Conservation (phyloP, 1,284 basidiomycete species). For the Boletellus sp. region DNA sequence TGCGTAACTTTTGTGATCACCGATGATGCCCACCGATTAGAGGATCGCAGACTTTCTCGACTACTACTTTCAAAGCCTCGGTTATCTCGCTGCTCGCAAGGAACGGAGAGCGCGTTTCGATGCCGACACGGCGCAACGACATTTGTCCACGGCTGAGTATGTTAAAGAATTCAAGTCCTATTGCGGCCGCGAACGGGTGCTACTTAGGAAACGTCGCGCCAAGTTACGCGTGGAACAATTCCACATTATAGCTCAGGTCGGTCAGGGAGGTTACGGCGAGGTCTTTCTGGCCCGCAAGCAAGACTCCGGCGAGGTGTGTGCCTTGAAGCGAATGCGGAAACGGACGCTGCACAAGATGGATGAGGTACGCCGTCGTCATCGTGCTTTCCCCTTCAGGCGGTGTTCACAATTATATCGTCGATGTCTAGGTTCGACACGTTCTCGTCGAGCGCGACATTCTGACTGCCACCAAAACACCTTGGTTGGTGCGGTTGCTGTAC, state of each 20-base stretch:
- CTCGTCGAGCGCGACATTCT: constrained; percentile 96
- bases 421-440: constrained; percentile 78
- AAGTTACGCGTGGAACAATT: constrained; percentile 89
- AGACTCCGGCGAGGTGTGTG: constrained; percentile 91
- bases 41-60: constrained; percentile 77
- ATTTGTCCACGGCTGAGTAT: constrained; percentile 62
- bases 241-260: constrained; percentile 94
- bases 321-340: constrained; percentile 95
- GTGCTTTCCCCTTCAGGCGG: background rate
- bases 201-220: constrained; percentile 82
- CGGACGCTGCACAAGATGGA: constrained; percentile 94
- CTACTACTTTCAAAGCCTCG: constrained; percentile 90
- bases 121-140: constrained; percentile 71
- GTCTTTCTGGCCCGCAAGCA: constrained; percentile 90
- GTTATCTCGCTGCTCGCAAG: constrained; percentile 82
- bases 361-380: constrained; percentile 53
- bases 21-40: constrained; percentile 14
- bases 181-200: constrained; percentile 85
- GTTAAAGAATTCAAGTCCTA: constrained; percentile 86
- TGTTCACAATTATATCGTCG: constrained; percentile 5
- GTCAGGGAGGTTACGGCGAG: constrained; percentile 95
- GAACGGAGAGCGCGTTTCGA: constrained; percentile 81
- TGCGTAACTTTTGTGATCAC: constrained; percentile 54
- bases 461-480: constrained; percentile 92
- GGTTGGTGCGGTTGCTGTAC: constrained; percentile 89